A percentile compares a stretch with the other conserved stretches of the same genome.
phyloP scores from a whole-genome alignment of 208 protist species.

The Tritrichomonas musculus region DNA sequence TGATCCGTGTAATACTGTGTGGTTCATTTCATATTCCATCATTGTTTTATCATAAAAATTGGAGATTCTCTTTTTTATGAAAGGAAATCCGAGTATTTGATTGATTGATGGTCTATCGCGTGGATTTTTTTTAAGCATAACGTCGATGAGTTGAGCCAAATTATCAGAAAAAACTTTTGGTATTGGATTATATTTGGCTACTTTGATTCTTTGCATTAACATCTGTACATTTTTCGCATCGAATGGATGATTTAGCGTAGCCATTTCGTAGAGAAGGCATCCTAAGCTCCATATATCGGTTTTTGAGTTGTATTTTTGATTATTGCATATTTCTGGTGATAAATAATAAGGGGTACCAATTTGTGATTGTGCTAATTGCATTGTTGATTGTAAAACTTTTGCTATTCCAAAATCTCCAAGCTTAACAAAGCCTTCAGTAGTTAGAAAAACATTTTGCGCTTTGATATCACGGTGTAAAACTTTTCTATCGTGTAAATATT shows the following conservation, averaged over 20 bases:
- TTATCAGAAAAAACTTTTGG: not conserved
- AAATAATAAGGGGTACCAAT: constrained; percentile 35
- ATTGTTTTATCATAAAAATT: not conserved
- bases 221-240: not conserved
- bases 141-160: not conserved
- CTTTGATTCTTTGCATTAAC: not conserved
- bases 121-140: not conserved
- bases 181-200: not conserved
- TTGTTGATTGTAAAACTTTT: not conserved
- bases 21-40: not conserved
- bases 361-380: not conserved
- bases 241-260: not conserved
- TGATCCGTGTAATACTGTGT: not conserved
- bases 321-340: constrained; percentile 35
- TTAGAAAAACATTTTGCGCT: constrained; percentile 33
- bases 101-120: not conserved
- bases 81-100: not conserved
- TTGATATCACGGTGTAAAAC: constrained; percentile 58
- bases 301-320: constrained; percentile 6
- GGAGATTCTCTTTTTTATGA: not conserved
- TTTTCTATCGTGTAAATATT: constrained; percentile 56
- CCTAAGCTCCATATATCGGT: constrained; percentile 36
- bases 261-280: constrained; percentile 14
- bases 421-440: constrained; percentile 14
- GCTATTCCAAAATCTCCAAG: constrained; percentile 35